These are phyloP conservation scores for Sporothrix pallida DNA, from an alignment of 2,329 filamentous ascomycete genomes.

Conservation along the genomic window DNA sequence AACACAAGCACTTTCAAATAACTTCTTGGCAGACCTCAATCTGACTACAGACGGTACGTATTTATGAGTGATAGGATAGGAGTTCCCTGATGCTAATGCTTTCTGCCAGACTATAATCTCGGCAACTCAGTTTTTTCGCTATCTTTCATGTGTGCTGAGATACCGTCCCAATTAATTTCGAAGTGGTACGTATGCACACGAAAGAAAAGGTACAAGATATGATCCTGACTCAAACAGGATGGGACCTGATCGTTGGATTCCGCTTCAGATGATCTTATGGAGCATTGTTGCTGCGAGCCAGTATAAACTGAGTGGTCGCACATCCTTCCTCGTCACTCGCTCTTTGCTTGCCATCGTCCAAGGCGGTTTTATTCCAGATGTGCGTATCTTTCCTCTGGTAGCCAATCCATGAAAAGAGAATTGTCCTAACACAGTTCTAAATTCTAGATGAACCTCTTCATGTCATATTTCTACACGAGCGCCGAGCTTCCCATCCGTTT, in stretches of 20 bases:
- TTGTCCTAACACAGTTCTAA: not conserved
- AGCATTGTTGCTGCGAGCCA: conserved; percentile 59
- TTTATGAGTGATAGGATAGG: not conserved
- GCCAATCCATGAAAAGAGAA: not conserved
- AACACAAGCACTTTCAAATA: not conserved
- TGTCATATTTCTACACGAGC: conserved; percentile 54
- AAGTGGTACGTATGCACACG: conserved; percentile 52
- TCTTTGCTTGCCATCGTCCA: conserved; percentile 51
- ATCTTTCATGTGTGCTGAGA: conserved; percentile 60
- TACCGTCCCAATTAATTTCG: conserved; percentile 65
- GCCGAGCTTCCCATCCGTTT: conserved; percentile 50
- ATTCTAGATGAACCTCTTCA: conserved; percentile 46
- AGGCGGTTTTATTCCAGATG: conserved; percentile 54
- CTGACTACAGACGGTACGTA: not conserved
- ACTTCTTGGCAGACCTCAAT: not conserved
- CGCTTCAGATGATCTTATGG: conserved; percentile 62
- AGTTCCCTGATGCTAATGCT: not conserved
- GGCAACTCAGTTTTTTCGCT: conserved; percentile 57
- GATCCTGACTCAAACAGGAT: conserved; percentile 41
- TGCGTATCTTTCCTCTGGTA: not conserved
- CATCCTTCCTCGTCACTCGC: conserved; percentile 49
- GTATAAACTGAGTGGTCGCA: conserved; percentile 49
- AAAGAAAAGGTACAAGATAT: not conserved
- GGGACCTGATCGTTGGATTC: conserved; percentile 66
- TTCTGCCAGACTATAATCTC: conserved; percentile 50